Conservation (phyloP, 2,329 filamentous ascomycete species). For the Alternaria sp. region DNA sequence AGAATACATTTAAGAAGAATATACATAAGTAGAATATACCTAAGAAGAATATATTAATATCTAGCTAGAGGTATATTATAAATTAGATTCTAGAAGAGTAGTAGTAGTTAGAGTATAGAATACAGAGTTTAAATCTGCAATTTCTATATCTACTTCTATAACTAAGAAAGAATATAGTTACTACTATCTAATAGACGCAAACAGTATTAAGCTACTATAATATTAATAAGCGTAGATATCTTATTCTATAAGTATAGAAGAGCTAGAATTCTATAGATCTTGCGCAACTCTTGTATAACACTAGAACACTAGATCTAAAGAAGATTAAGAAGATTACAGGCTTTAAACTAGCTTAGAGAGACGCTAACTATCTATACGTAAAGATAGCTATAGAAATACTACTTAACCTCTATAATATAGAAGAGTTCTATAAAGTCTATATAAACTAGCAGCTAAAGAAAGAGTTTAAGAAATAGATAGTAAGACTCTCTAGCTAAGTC, state of each 20-base stretch:
- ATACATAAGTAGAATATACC: background rate
- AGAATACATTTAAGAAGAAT: background rate
- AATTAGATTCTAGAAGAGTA: background rate
- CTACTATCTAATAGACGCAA: background rate
- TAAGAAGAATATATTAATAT: background rate
- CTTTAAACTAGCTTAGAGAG: constrained; percentile 1
- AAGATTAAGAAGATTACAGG: background rate
- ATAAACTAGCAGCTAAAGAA: background rate
- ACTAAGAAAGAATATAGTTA: constrained; percentile 6
- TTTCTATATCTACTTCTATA: constrained; percentile 1
- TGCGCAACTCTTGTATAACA: background rate
- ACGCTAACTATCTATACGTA: background rate
- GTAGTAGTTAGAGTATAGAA: background rate
- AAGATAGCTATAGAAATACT: background rate
- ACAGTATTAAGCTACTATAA: background rate
- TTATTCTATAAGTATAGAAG: constrained; percentile 2
- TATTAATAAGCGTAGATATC: constrained; percentile 3
- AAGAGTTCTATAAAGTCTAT: background rate
- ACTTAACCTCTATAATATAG: background rate
- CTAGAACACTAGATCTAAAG: background rate
- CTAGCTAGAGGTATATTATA: no score
- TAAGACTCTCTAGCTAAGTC: background rate
- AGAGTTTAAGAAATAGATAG: constrained; percentile 9
- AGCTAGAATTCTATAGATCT: constrained; percentile 2
- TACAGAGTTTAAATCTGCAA: constrained; percentile 14